Conservation (phyloP, 495 filamentous ascomycete species). For the Penicillium subrubescens region DNA sequence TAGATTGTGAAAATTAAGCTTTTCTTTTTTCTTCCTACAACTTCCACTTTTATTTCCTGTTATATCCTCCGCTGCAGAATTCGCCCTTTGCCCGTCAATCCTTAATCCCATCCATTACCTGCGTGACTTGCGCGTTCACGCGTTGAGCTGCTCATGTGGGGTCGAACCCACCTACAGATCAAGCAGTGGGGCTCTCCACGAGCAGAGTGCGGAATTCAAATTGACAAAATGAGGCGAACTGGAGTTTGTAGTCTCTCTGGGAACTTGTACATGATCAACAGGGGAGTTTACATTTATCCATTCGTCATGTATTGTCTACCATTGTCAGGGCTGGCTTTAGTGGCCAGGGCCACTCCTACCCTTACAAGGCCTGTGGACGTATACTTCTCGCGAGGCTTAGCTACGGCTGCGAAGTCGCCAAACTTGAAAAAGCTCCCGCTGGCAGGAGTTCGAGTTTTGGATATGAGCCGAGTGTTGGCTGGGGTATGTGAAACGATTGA, state of each 20-base stretch:
- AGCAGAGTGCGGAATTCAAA: neutral
- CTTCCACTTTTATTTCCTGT: neutral
- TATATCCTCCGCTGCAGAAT: neutral
- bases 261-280: neutral
- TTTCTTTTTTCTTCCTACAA: neutral
- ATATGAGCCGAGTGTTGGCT: conserved; percentile 27
- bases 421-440: conserved; percentile 20
- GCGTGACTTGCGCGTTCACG: neutral
- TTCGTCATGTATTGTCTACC: conserved; percentile 1
- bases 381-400: conserved; percentile 13
- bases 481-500: conserved; percentile 16
- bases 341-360: neutral
- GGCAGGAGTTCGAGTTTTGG: conserved; percentile 23
- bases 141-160: conserved; percentile 11
- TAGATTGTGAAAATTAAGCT: neutral
- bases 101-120: neutral
- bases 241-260: too few relatives aligned
- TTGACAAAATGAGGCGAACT: neutral
- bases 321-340: neutral
- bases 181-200: conserved; percentile 13
- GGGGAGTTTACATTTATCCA: neutral
- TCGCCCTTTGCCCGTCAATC: neutral
- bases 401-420: conserved; percentile 1
- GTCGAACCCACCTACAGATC: conserved; percentile 16
- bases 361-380: neutral